Conservation (phyloP, 2,329 filamentous ascomycete genomes). For the Incumbomyces lentus region DNA sequence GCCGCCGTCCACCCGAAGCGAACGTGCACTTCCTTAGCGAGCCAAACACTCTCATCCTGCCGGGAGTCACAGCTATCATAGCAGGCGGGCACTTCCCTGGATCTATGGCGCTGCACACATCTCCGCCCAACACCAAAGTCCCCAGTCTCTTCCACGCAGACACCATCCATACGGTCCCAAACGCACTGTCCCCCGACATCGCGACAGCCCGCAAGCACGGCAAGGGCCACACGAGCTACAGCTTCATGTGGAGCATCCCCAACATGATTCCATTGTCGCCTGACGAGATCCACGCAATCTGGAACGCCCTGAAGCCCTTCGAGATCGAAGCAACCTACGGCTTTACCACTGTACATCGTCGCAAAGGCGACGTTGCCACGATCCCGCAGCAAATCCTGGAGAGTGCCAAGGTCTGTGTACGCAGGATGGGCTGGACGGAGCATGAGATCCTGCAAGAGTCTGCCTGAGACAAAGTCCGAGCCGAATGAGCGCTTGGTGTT, state of each 20-base stretch:
- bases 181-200: neutral
- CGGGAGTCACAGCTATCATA: conserved; percentile 54
- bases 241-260: conserved; percentile 16
- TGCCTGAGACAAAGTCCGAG: neutral
- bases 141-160: conserved; percentile 62
- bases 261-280: conserved; percentile 55
- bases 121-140: conserved; percentile 37
- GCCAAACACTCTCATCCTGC: conserved; percentile 22
- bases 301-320: conserved; percentile 58
- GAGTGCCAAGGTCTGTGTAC: conserved; percentile 38
- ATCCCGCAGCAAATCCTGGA: conserved; percentile 10
- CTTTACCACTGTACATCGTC: conserved; percentile 15
- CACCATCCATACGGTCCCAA: conserved; percentile 42
- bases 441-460: conserved; percentile 23
- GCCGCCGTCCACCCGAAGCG: conserved; percentile 29
- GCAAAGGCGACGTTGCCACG: conserved; percentile 6
- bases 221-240: conserved; percentile 25
- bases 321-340: conserved; percentile 51
- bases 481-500: neutral
- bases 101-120: conserved; percentile 47
- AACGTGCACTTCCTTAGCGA: conserved; percentile 20
- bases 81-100: conserved; percentile 73
- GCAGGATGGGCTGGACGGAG: conserved; percentile 28
- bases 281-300: conserved; percentile 56
- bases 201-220: neutral